Evolutionary conservation across 805 yeast genomes (phyloP), one percentile per base, ranked within the genome.

Genomic region (Priceomyces fermenticarens): DNA sequence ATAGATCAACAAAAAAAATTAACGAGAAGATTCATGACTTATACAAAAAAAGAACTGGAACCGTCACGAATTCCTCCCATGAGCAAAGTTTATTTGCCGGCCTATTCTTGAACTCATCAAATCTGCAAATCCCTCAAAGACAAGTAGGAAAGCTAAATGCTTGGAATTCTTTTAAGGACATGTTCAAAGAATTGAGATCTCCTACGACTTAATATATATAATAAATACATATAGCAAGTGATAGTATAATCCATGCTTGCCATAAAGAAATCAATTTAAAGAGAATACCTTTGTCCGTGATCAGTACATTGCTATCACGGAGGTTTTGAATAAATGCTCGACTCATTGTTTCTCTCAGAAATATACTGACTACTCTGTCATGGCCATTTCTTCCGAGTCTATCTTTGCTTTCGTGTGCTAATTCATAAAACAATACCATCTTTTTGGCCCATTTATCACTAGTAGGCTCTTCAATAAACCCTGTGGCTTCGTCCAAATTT

Each of bases 381-480:
- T 54, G 44, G 3, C 75, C 75, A 39, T 67, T 68, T 11, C 55
- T 44, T 27, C 73, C 68, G 52, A 70, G 33, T 10, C 32, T 34
- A 2, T 10, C n/a, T 38, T 58, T 62, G 2, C 36, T 44, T 20
- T 50, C 43, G 1, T 39, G 42, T 9, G 50, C 45, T 30, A 56
- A 45, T 4, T 66, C 47, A 34, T 67, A 63, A 12, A 72, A 70
- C 12, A 67, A 61, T 14, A 59, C 54, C 49, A 85, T 57, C 2
- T 73, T 75, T 12, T 67, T 53, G 3, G 79, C 65, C 95, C 95
- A 85, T 33, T 62, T 57, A 4, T 60, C 58, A 2, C 72, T 67
- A 32, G 73, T 70, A 1, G 78, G 65, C 11, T 67, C 70, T 31
- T 74, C 73, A 10, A 77, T 70, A 70, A 80, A 85, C 0, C 95